These are phyloP conservation scores for Kregervanrija fluxuum DNA, from an alignment of 805 yeast species.

Conservation along the genomic window DNA sequence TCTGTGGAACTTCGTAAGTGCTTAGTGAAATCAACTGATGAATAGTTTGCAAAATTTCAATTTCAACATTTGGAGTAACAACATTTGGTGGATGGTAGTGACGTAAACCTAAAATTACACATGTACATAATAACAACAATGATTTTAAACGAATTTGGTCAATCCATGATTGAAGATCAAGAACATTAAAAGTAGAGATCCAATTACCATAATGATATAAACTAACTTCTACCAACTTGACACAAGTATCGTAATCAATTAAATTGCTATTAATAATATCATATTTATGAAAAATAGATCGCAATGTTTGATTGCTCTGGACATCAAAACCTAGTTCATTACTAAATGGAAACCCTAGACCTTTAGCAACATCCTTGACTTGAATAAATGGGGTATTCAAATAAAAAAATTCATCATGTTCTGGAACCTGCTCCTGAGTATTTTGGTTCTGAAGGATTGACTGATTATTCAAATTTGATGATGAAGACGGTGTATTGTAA, in stretches of 20 bases:
- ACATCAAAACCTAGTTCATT: constrained; percentile 21
- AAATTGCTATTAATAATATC: constrained; percentile 32
- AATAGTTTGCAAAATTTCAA: constrained; percentile 38
- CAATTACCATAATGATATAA: constrained; percentile 57
- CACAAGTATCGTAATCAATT: constrained; percentile 37
- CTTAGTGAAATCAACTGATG: constrained; percentile 39
- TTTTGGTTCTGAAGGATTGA: too few relatives aligned
- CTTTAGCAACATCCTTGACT: constrained; percentile 14
- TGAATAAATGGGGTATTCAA: constrained; percentile 12
- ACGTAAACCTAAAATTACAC: constrained; percentile 53
- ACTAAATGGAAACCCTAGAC: constrained; percentile 18
- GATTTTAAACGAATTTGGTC: constrained; percentile 35
- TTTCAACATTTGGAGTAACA: constrained; percentile 11
- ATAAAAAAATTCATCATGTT: constrained; percentile 9
- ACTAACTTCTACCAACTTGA: constrained; percentile 42
- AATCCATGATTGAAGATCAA: constrained; percentile 7
- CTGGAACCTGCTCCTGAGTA: constrained; percentile 1
- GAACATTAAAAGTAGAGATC: constrained; percentile 30
- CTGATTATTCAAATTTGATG: too few relatives aligned
- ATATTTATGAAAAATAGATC: constrained; percentile 8
- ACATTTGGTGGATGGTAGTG: constrained; percentile 22
- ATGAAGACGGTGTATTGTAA: too few relatives aligned
- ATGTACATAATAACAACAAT: constrained; percentile 53
- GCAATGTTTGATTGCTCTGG: constrained; percentile 1
- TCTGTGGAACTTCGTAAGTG: constrained; percentile 34